Percentiles rank a stretch among this genome's conserved stretches.
phyloP scores from a whole-genome alignment of 352 stramenopile genomes.

The Thraustochytrium sp. region DNA sequence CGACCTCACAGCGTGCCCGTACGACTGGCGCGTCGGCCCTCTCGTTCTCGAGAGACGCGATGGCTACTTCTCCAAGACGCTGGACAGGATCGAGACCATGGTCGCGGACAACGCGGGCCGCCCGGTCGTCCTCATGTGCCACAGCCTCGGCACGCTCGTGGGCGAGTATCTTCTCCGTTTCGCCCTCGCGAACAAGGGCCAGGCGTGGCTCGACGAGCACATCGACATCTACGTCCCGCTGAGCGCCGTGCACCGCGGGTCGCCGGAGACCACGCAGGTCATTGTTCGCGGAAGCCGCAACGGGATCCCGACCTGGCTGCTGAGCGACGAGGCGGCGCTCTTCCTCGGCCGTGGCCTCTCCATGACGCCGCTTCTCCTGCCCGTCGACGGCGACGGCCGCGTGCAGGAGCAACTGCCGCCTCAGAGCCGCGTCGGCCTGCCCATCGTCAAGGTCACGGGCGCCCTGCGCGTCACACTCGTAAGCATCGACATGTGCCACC shows the following conservation, averaged over 20 bases:
- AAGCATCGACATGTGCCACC: background rate
- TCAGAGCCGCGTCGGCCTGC: background rate
- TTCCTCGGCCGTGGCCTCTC: background rate
- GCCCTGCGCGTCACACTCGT: background rate
- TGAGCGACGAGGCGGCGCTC: background rate
- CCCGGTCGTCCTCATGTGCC: conserved; percentile 53
- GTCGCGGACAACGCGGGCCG: conserved; percentile 47
- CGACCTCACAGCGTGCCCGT: conserved; percentile 52
- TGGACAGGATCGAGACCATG: conserved; percentile 50
- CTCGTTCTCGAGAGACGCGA: conserved; percentile 51
- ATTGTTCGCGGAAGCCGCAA: conserved; percentile 49
- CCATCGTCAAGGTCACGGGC: conserved; percentile 34
- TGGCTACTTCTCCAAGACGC: conserved; percentile 56
- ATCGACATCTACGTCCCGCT: conserved; percentile 47
- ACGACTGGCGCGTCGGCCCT: conserved; percentile 54
- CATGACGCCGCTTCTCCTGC: background rate
- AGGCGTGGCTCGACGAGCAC: conserved; percentile 49
- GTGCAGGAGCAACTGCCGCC: background rate
- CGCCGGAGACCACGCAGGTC: conserved; percentile 34
- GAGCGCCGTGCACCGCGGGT: conserved; percentile 46
- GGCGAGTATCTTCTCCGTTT: conserved; percentile 53
- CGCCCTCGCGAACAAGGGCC: conserved; percentile 13
- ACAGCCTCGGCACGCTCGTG: conserved; percentile 47
- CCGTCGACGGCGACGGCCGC: background rate
- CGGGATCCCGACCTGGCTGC: conserved; percentile 35